phyloP scores from a whole-genome alignment of 73 alveolate species.

The Paramecium pentaurelia region DNA sequence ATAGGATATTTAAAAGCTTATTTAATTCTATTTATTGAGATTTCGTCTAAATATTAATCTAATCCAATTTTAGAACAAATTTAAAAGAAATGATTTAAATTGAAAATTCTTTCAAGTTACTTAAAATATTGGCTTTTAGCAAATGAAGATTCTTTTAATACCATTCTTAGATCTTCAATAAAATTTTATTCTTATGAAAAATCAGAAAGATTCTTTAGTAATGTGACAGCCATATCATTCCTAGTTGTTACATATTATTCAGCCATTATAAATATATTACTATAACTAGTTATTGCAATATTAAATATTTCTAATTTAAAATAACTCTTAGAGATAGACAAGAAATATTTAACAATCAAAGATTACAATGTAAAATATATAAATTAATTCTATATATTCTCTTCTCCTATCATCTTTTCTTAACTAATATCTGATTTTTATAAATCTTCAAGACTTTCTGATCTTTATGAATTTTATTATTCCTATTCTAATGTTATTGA shows the following conservation, averaged over 20 bases:
- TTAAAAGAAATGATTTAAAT: not conserved
- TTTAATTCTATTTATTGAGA: not conserved
- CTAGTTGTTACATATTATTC: not conserved
- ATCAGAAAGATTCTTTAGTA: slow-evolving; percentile 4
- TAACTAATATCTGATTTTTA: not conserved
- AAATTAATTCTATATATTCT: not conserved
- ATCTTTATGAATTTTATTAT: not conserved
- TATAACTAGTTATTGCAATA: not conserved
- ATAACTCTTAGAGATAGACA: not conserved
- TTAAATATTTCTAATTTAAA: not conserved
- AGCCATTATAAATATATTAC: slow-evolving; percentile 19
- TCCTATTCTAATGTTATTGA: not conserved
- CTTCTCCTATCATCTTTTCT: not conserved
- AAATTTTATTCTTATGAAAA: slow-evolving; percentile 12
- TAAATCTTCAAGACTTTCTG: not conserved
- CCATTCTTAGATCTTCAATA: slow-evolving; percentile 14
- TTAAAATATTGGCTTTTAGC: not conserved
- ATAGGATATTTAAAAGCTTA: slow-evolving; percentile 25
- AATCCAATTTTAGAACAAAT: not conserved
- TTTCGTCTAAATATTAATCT: not conserved
- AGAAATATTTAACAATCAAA: not conserved
- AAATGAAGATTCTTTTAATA: not conserved
- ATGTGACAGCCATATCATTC: not conserved
- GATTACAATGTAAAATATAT: not conserved
- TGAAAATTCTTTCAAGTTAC: not conserved